These are phyloP conservation scores for Primulina huaijiensis DNA, from an alignment of 257 asterid species.

Conservation along the genomic window DNA sequence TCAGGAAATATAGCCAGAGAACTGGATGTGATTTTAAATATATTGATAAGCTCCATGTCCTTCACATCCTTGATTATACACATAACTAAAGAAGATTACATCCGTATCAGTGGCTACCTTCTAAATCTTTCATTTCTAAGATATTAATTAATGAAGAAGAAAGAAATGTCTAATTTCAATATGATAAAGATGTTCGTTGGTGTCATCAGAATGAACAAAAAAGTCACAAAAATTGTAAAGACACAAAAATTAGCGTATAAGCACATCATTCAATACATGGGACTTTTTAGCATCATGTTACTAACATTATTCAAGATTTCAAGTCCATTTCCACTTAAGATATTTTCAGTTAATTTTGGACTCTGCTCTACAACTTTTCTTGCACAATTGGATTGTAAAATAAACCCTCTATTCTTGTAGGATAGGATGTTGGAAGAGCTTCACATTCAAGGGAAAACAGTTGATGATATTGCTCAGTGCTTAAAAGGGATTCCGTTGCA, in stretches of 20 bases:
- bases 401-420: constrained; percentile 33
- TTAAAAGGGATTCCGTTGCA: constrained; percentile 61
- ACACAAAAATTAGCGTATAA: no score
- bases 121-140: background rate
- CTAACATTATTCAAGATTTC: background rate
- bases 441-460: constrained; percentile 49
- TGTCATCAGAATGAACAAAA: no score
- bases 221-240: no score
- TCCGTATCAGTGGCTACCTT: no score
- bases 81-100: no score
- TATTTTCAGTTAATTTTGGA: constrained; percentile 10
- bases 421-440: constrained; percentile 76
- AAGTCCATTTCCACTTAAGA: background rate
- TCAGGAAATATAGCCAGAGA: no score
- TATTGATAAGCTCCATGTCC: no score
- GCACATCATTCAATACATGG: no score
- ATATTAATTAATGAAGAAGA: no score
- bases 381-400: constrained; percentile 5
- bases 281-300: background rate
- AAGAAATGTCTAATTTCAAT: no score
- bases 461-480: constrained; percentile 60
- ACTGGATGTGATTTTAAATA: background rate
- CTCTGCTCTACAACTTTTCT: background rate
- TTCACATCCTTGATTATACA: no score
- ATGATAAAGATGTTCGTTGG: no score